Evolutionary conservation across 257 asterid species (phyloP).

Genomic region (Schizonepeta tenuifolia): DNA sequence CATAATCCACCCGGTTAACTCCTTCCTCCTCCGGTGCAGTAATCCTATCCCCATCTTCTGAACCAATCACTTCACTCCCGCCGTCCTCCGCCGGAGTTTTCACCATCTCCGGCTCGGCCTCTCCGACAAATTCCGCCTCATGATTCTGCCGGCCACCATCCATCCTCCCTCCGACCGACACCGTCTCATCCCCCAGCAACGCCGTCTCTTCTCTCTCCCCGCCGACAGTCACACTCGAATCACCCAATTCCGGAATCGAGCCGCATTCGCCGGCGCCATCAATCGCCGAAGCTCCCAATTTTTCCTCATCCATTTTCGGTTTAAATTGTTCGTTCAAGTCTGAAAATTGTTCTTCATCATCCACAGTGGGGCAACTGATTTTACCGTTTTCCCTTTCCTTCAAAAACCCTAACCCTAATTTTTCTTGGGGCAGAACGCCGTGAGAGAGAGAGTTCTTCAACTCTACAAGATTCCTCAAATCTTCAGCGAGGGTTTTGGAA

Average conservation of each 20-base stretch:
- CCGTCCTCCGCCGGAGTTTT: conserved; percentile 33
- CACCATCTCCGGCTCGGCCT: conserved; percentile 27
- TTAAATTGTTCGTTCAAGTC: conserved; percentile 39
- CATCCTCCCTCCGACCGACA: conserved; percentile 27
- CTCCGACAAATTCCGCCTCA: conserved; percentile 24
- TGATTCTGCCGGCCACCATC: conserved; percentile 32
- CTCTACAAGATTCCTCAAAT: conserved; percentile 29
- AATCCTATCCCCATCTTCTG: conserved; percentile 26
- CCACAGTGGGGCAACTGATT: conserved; percentile 40
- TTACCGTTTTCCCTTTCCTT: background rate
- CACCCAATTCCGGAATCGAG: conserved; percentile 37
- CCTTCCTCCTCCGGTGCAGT: conserved; percentile 36
- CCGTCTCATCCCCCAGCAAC: conserved; percentile 31
- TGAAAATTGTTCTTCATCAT: conserved; percentile 43
- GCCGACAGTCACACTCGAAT: conserved; percentile 33
- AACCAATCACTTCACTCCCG: conserved; percentile 33
- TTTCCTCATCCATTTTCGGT: conserved; percentile 42
- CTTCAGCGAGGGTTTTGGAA: conserved; percentile 38
- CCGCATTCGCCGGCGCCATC: conserved; percentile 44
- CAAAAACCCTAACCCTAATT: conserved; percentile 72
- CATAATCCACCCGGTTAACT: conserved; percentile 26
- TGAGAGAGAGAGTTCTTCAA: background rate
- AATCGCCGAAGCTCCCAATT: conserved; percentile 28
- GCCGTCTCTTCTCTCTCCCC: conserved; percentile 32
- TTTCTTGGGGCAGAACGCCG: conserved; percentile 14